phyloP scores from a whole-genome alignment of 148 eudicot species.

The Rheum nobile region DNA sequence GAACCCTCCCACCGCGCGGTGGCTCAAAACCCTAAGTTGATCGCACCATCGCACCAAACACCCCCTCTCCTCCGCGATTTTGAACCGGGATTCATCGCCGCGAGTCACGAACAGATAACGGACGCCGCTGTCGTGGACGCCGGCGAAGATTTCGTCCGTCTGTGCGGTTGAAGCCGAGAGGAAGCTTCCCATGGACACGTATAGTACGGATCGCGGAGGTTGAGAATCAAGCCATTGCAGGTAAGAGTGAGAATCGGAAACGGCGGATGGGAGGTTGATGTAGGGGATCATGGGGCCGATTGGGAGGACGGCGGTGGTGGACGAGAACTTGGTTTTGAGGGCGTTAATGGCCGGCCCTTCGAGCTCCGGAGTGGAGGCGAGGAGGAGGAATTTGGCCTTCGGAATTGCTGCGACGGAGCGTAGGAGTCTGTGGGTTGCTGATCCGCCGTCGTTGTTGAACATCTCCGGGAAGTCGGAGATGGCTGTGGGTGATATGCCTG shows the following conservation, averaged over 20 bases:
- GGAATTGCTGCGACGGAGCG: slow-evolving; percentile 15
- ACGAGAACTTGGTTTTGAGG: slow-evolving; percentile 17
- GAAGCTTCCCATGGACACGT: slow-evolving; percentile 6
- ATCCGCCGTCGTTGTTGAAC: slow-evolving; percentile 17
- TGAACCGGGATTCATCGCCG: not conserved
- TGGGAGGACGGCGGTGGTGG: slow-evolving; percentile 26
- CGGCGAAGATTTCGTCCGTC: not conserved
- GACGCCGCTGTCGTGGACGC: not conserved
- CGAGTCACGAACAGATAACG: not conserved
- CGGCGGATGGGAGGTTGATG: slow-evolving; percentile 10
- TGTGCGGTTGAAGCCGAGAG: not conserved
- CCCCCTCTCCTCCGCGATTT: not conserved
- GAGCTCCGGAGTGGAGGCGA: slow-evolving; percentile 35
- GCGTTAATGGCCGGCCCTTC: slow-evolving; percentile 31
- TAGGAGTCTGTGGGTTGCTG: not conserved
- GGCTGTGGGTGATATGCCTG: slow-evolving; percentile 44
- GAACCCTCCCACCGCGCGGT: not conserved
- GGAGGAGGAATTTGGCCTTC: slow-evolving; percentile 37
- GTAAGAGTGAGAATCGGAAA: slow-evolving; percentile 12
- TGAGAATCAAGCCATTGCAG: slow-evolving; percentile 38
- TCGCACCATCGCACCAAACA: slow-evolving; percentile 3
- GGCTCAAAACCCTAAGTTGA: slow-evolving; percentile 3
- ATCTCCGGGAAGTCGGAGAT: slow-evolving; percentile 35
- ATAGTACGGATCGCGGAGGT: slow-evolving; percentile 5
- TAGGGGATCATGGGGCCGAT: slow-evolving; percentile 46